Evolutionary conservation across 768 basidiomycete genomes (phyloP).

Genomic region (Candolleomyces eurysporus): DNA sequence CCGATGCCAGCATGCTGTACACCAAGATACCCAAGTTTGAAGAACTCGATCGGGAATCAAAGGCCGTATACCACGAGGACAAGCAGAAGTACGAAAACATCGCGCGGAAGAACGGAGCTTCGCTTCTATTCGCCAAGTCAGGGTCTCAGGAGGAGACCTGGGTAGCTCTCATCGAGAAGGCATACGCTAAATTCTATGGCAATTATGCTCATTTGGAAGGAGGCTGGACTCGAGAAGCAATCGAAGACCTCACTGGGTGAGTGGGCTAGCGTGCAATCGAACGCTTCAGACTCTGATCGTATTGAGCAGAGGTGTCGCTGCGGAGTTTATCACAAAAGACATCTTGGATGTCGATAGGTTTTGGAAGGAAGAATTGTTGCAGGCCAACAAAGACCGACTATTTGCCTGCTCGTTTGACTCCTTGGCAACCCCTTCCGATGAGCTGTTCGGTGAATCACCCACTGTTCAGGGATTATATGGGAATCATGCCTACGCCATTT

Average conservation of each 20-base stretch:
- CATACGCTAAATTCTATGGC: conserved; percentile 55
- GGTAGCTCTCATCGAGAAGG: conserved; percentile 57
- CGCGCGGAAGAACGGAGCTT: conserved; percentile 41
- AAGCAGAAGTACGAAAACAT: conserved; percentile 42
- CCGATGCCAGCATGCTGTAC: conserved; percentile 39
- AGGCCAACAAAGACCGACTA: conserved; percentile 48
- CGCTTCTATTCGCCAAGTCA: conserved; percentile 49
- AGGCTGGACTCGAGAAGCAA: conserved; percentile 45
- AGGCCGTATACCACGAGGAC: conserved; percentile 49
- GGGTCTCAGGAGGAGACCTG: conserved; percentile 50
- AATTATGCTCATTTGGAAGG: conserved; percentile 42
- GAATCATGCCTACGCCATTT: conserved; percentile 41
- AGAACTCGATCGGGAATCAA: conserved; percentile 37
- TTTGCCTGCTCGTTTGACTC: conserved; percentile 50
- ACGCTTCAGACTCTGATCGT: too few relatives aligned
- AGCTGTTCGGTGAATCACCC: conserved; percentile 11
- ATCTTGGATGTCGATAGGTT: conserved; percentile 50
- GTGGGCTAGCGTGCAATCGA: not conserved
- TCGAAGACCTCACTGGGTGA: conserved; percentile 58
- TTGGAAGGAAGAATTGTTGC: conserved; percentile 52
- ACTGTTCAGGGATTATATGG: conserved; percentile 27
- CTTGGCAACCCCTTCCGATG: conserved; percentile 32
- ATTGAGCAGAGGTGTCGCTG: conserved; percentile 35
- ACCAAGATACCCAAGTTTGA: conserved; percentile 53
- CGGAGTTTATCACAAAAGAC: conserved; percentile 36